Evolutionary conservation across 306 rosid genomes (phyloP).

Genomic region (Prunus davidiana): DNA sequence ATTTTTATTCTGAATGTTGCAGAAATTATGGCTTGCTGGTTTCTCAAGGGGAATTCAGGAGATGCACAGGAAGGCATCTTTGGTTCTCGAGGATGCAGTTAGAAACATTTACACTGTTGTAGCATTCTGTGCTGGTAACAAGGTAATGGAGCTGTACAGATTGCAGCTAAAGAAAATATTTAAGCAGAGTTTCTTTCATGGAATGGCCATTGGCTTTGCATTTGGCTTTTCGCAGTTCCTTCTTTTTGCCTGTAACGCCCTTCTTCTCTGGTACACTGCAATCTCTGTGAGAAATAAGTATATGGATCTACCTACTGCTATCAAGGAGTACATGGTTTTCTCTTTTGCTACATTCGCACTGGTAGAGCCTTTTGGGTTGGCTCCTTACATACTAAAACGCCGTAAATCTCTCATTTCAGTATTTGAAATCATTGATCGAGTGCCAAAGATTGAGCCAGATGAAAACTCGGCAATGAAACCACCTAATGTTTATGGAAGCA

Average conservation of each 20-base stretch:
- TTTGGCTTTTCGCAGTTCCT: slow-evolving; percentile 97
- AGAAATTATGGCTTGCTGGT: slow-evolving; percentile 99
- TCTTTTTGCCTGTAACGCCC: slow-evolving; percentile 97
- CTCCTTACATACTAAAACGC: slow-evolving; percentile 98
- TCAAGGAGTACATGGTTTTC: slow-evolving; percentile 96
- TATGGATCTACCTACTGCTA: slow-evolving; percentile 61
- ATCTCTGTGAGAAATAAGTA: slow-evolving; percentile 33
- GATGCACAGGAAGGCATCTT: slow-evolving; percentile 98
- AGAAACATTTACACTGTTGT: slow-evolving; percentile 98
- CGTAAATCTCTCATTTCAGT: slow-evolving; percentile 97
- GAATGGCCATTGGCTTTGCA: slow-evolving; percentile 94
- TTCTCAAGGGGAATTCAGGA: slow-evolving; percentile 99
- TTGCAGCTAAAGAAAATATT: slow-evolving; percentile 86
- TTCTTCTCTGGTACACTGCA: slow-evolving; percentile 97
- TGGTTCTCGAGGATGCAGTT: slow-evolving; percentile 99
- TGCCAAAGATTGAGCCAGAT: slow-evolving; percentile 96
- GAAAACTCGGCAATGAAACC: slow-evolving; percentile 88
- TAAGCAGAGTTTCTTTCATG: slow-evolving; percentile 91
- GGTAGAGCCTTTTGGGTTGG: slow-evolving; percentile 99
- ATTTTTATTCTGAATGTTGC: slow-evolving; percentile 37
- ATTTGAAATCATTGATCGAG: slow-evolving; percentile 93
- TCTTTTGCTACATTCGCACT: slow-evolving; percentile 97
- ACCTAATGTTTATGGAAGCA: slow-evolving; percentile 92
- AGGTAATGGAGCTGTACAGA: slow-evolving; percentile 98
- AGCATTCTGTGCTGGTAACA: slow-evolving; percentile 97